Conservation (phyloP, 75 land plant genomes). For the Sequoiadendron giganteum region DNA sequence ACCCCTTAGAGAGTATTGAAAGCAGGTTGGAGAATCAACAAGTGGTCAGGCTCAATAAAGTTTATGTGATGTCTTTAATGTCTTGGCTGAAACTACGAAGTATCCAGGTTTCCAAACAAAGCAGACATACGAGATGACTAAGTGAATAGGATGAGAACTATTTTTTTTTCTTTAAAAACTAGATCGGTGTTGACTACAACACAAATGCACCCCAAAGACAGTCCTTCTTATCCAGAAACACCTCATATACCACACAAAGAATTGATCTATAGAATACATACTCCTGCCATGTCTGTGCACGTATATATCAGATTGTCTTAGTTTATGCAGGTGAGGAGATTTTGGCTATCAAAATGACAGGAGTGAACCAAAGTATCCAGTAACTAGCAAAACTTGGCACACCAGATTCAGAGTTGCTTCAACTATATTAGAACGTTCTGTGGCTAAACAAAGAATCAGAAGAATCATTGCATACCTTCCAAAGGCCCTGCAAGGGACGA, state of each 20-base stretch:
- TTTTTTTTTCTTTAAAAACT: not conserved
- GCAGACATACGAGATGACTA: not conserved
- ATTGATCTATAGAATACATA: no score
- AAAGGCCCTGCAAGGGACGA: conserved; percentile 90
- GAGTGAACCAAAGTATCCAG: not conserved
- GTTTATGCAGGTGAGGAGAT: not conserved
- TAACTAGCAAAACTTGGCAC: not conserved
- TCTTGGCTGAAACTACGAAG: not conserved
- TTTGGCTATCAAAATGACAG: not conserved
- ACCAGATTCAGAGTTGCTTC: not conserved
- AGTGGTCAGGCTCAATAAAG: not conserved
- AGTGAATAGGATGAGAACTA: not conserved
- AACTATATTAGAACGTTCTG: not conserved
- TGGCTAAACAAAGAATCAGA: not conserved
- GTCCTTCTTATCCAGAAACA: not conserved
- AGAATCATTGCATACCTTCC: conserved; percentile 65
- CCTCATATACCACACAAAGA: not conserved
- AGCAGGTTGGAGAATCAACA: no score
- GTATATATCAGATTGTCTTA: not conserved
- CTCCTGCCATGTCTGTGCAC: no score
- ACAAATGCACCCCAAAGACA: not conserved
- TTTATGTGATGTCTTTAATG: not conserved
- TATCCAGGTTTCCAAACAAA: not conserved
- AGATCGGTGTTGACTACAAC: not conserved
- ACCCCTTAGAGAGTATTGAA: no score